These are phyloP conservation scores for Apiospora malaysiana DNA, from an alignment of 2,329 filamentous ascomycete genomes.

Conservation along the genomic window DNA sequence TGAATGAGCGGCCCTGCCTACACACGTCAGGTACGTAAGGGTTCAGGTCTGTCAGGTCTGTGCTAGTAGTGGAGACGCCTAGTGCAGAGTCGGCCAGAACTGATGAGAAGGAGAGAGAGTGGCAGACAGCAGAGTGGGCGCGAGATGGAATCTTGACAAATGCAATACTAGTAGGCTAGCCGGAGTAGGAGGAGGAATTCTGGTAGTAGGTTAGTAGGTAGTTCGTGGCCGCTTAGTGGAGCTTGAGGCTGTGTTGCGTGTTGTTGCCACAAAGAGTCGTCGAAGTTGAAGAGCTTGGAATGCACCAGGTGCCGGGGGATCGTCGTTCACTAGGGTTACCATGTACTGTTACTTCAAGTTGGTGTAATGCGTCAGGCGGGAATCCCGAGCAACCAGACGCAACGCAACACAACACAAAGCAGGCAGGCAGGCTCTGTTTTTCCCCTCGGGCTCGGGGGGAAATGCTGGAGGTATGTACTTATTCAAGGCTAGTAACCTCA, in stretches of 20 bases:
- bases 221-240: conserved; percentile 5
- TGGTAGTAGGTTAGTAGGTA: too few species aligned
- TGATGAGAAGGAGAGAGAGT: conserved; percentile 5
- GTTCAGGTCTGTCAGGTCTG: background rate
- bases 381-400: background rate
- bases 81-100: conserved; percentile 12
- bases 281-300: background rate
- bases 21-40: conserved; percentile 3
- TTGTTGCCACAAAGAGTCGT: conserved; percentile 11
- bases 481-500: background rate
- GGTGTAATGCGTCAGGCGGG: background rate
- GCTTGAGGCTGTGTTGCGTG: conserved; percentile 16
- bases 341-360: background rate
- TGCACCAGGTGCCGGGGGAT: background rate
- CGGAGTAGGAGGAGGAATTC: background rate
- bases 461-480: background rate
- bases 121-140: too few species aligned
- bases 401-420: background rate
- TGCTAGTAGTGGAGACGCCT: conserved; percentile 16
- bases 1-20: conserved; percentile 13
- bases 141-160: conserved; percentile 15
- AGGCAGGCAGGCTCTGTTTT: background rate
- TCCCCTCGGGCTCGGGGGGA: background rate
- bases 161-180: conserved; percentile 11
- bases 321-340: background rate